Percentiles rank a stretch among this genome's conserved stretches.
Conservation (phyloP, 768 basidiomycete genomes). For the Thelephora aurantiotincta region DNA sequence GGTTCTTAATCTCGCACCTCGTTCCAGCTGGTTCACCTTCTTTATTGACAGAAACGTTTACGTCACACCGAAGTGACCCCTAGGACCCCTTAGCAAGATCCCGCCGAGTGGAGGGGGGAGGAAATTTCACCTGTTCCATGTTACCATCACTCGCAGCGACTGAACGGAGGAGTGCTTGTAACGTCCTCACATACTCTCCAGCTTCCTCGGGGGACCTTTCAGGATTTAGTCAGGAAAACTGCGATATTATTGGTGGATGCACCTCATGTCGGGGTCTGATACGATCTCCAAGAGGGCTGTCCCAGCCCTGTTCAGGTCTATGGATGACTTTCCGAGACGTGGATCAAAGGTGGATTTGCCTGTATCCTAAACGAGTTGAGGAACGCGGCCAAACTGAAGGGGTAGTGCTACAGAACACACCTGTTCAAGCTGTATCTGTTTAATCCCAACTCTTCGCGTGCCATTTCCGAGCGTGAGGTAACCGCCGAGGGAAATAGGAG, state of each 20-base stretch:
- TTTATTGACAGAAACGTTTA: conserved; percentile 84
- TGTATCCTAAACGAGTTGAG: conserved; percentile 48
- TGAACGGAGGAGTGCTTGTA: conserved; percentile 71
- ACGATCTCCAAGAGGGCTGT: conserved; percentile 91
- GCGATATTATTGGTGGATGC: neutral
- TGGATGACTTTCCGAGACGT: conserved; percentile 34
- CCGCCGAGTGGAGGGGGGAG: neutral
- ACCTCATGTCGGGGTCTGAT: conserved; percentile 83
- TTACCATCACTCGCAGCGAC: conserved; percentile 88
- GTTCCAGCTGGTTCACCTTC: conserved; percentile 52
- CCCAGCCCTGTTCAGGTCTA: conserved; percentile 89
- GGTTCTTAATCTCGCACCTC: conserved; percentile 92
- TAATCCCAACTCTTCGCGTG: conserved; percentile 52
- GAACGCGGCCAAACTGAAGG: neutral
- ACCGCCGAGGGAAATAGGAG: conserved; percentile 67
- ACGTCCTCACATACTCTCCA: conserved; percentile 66
- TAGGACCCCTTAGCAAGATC: conserved; percentile 17
- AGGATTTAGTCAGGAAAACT: neutral
- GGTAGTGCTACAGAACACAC: conserved; percentile 24
- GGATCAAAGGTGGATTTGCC: conserved; percentile 65
- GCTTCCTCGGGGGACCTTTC: conserved; percentile 76
- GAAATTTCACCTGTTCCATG: conserved; percentile 77
- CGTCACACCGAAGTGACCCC: conserved; percentile 92
- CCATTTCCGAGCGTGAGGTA: conserved; percentile 29
- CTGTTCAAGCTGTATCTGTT: conserved; percentile 94